These are phyloP conservation scores for Fusarium ramigenum DNA, from an alignment of 2,329 filamentous ascomycete genomes.

Conservation along the genomic window DNA sequence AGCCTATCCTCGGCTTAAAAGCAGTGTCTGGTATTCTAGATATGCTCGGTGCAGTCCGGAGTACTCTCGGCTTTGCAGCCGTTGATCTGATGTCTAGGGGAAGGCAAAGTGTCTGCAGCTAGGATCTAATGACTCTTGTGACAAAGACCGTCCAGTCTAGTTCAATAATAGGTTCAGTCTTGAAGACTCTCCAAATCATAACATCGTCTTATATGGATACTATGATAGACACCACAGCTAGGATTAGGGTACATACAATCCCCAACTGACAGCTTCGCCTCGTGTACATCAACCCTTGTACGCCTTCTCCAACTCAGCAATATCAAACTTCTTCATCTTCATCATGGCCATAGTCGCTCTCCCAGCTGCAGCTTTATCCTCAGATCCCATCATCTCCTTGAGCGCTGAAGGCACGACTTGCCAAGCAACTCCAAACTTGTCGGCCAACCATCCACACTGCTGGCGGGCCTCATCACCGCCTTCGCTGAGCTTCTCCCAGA, in stretches of 20 bases:
- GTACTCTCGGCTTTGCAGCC: neutral
- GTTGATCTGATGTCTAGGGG: neutral
- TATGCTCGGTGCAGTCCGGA: neutral
- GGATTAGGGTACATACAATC: neutral
- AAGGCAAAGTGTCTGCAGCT: neutral
- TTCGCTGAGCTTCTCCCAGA: slow-evolving; percentile 54
- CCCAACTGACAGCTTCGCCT: neutral
- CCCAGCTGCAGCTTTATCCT: slow-evolving; percentile 47
- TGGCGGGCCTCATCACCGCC: slow-evolving; percentile 50
- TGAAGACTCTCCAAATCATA: neutral
- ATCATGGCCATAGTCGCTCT: slow-evolving; percentile 50
- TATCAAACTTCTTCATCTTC: slow-evolving; percentile 55
- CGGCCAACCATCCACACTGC: slow-evolving; percentile 57
- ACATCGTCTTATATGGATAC: neutral
- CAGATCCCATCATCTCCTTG: slow-evolving; percentile 47
- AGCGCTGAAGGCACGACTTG: slow-evolving; percentile 55
- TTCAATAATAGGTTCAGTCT: neutral
- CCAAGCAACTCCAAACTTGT: slow-evolving; percentile 58
- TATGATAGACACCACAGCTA: neutral
- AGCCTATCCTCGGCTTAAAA: neutral
- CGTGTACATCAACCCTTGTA: slow-evolving; percentile 22
- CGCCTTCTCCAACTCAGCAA: slow-evolving; percentile 50
- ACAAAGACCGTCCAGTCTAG: neutral
- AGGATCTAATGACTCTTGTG: neutral
- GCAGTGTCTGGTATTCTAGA: neutral